Conservation (phyloP, 2,329 filamentous ascomycete genomes). For the Paecilomyces formosus region DNA sequence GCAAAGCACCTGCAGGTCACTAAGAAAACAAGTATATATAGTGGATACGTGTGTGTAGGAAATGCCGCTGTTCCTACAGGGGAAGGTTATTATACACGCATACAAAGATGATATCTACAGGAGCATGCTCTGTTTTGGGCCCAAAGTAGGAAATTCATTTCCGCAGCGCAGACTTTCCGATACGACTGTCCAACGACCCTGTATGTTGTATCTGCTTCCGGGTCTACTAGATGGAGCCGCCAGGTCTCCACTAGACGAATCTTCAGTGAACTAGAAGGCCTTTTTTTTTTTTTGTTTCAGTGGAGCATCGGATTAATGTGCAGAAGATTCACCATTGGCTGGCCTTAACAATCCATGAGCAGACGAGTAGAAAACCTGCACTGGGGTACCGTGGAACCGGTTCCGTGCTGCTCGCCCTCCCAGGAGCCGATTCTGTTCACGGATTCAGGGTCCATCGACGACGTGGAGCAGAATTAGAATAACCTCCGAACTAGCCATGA, state of each 20-base stretch:
- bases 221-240: not conserved
- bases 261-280: not conserved
- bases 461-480: not conserved
- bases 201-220: not conserved
- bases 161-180: not conserved
- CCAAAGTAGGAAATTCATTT: not conserved
- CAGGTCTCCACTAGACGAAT: not conserved
- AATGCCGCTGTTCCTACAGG: not conserved
- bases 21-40: not conserved
- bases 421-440: not conserved
- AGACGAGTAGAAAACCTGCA: not conserved
- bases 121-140: not conserved
- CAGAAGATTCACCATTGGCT: not conserved
- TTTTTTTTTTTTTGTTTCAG: not conserved
- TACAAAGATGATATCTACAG: not conserved
- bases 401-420: not conserved
- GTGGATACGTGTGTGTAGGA: not conserved
- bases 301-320: not conserved
- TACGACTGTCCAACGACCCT: not conserved
- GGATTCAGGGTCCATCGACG: not conserved
- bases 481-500: not conserved
- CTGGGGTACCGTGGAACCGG: not conserved
- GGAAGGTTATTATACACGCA: not conserved
- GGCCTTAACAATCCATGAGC: not conserved
- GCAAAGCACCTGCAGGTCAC: not conserved